Evolutionary conservation across 805 yeast genomes (phyloP).

Genomic region (Priceomyces melissophilus): DNA sequence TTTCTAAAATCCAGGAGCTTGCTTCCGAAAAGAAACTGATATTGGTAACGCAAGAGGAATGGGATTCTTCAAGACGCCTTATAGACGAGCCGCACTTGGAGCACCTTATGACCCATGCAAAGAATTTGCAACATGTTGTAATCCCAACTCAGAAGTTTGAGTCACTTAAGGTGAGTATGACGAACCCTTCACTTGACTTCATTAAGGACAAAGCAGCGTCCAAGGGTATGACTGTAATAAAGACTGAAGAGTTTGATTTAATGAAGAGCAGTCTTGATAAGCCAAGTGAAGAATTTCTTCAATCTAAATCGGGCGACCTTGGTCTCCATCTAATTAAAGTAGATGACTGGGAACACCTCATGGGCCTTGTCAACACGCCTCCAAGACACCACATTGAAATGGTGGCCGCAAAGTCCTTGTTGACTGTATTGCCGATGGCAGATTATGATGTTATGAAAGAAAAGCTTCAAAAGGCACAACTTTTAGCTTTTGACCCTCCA

Average conservation of each 20-base stretch:
- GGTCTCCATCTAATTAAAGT: background rate
- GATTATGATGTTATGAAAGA: slow-evolving; percentile 5
- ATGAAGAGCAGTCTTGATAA: background rate
- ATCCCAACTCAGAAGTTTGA: slow-evolving; percentile 8
- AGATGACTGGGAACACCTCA: slow-evolving; percentile 5
- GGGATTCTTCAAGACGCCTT: slow-evolving; percentile 8
- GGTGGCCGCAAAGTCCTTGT: slow-evolving; percentile 7
- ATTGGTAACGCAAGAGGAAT: slow-evolving; percentile 11
- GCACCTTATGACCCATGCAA: slow-evolving; percentile 15
- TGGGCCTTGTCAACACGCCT: slow-evolving; percentile 12
- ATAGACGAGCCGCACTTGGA: slow-evolving; percentile 17
- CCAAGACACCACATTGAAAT: slow-evolving; percentile 8
- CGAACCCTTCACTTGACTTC: slow-evolving; percentile 16
- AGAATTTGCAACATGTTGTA: slow-evolving; percentile 4
- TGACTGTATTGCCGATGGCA: slow-evolving; percentile 10
- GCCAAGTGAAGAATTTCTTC: background rate
- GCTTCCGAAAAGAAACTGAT: slow-evolving; percentile 8
- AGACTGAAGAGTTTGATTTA: slow-evolving; percentile 7
- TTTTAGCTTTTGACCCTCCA: slow-evolving; percentile 5
- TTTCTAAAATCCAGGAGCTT: slow-evolving; percentile 14
- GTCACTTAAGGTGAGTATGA: slow-evolving; percentile 9
- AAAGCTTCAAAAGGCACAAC: no score
- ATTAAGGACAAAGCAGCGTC: slow-evolving; percentile 12
- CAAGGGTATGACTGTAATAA: slow-evolving; percentile 10
- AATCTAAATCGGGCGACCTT: background rate